Percentiles rank a stretch among this genome's conserved stretches.
Conservation (phyloP, 2,329 filamentous ascomycete species). For the Ceratocystis lukuohia region DNA sequence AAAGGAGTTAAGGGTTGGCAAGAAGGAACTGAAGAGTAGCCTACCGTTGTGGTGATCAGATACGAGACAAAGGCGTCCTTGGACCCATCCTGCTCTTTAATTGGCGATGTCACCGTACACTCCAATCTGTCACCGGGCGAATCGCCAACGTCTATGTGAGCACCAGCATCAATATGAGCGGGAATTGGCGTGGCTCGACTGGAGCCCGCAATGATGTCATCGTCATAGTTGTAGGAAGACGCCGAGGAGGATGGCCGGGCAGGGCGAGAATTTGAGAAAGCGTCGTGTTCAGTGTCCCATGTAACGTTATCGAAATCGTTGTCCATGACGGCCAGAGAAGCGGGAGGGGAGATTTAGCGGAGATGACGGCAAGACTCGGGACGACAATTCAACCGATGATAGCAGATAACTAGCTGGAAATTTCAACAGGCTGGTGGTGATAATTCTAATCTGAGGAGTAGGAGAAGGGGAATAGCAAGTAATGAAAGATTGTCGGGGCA, state of each 20-base stretch:
- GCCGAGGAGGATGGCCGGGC: slow-evolving; percentile 9
- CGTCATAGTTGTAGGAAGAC: slow-evolving; percentile 16
- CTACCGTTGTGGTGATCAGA: slow-evolving; percentile 75
- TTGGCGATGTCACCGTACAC: slow-evolving; percentile 66
- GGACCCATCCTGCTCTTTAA: slow-evolving; percentile 92
- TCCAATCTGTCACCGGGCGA: slow-evolving; percentile 48
- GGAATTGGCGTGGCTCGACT: slow-evolving; percentile 8
- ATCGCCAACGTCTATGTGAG: slow-evolving; percentile 17
- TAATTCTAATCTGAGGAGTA: too few species aligned
- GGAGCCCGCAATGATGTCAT: slow-evolving; percentile 9
- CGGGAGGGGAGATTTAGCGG: not conserved
- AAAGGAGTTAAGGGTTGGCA: not conserved
- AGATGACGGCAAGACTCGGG: not conserved
- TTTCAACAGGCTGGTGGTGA: too few species aligned
- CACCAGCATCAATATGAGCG: not conserved
- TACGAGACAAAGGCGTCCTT: slow-evolving; percentile 97
- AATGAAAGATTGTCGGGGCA: not conserved
- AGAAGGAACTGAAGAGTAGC: slow-evolving; percentile 17
- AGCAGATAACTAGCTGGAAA: too few species aligned
- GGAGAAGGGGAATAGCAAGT: not conserved
- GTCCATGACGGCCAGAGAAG: slow-evolving; percentile 30
- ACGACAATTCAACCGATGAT: too few species aligned
- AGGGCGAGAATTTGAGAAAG: slow-evolving; percentile 22
- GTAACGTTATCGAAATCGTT: slow-evolving; percentile 73
- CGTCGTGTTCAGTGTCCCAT: slow-evolving; percentile 53